These are phyloP conservation scores for Antrodiella citrinella DNA, from an alignment of 768 basidiomycete species.

Conservation along the genomic window DNA sequence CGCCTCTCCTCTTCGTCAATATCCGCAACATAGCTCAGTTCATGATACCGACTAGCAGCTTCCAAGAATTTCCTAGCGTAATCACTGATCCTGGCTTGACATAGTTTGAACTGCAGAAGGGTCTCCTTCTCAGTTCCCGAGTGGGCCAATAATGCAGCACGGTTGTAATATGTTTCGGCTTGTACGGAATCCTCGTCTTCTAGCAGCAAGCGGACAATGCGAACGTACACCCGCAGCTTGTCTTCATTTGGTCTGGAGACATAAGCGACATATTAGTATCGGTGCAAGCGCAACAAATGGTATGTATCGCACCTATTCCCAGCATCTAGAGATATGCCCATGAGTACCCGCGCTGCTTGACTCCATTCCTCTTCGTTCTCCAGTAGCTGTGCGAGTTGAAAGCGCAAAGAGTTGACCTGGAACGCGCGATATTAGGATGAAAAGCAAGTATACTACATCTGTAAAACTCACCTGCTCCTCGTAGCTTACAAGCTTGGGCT, in stretches of 20 bases:
- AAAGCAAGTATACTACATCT: not conserved
- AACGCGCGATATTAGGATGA: conserved; percentile 2
- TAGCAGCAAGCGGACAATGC: conserved; percentile 87
- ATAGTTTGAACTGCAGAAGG: conserved; percentile 79
- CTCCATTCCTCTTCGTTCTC: conserved; percentile 92
- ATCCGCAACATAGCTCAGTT: conserved; percentile 83
- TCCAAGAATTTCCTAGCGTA: conserved; percentile 90
- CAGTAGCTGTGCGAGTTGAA: conserved; percentile 85
- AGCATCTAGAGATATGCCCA: conserved; percentile 88
- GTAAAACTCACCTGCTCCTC: conserved; percentile 78
- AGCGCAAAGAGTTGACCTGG: conserved; percentile 76
- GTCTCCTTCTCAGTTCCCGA: conserved; percentile 73
- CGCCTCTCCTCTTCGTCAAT: conserved; percentile 91
- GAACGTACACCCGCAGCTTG: conserved; percentile 84
- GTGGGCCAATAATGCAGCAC: conserved; percentile 85
- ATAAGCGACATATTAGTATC: not conserved
- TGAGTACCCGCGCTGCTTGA: conserved; percentile 85
- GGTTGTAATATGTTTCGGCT: conserved; percentile 97
- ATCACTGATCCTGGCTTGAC: conserved; percentile 91
- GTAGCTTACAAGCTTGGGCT: conserved; percentile 80
- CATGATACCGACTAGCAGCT: conserved; percentile 90
- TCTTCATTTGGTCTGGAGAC: conserved; percentile 51
- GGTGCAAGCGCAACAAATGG: not conserved
- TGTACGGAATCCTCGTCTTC: conserved; percentile 96
- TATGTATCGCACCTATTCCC: conserved; percentile 58